Evolutionary conservation across 495 filamentous ascomycete species (phyloP).

Genomic region (Penicillium silybi): DNA sequence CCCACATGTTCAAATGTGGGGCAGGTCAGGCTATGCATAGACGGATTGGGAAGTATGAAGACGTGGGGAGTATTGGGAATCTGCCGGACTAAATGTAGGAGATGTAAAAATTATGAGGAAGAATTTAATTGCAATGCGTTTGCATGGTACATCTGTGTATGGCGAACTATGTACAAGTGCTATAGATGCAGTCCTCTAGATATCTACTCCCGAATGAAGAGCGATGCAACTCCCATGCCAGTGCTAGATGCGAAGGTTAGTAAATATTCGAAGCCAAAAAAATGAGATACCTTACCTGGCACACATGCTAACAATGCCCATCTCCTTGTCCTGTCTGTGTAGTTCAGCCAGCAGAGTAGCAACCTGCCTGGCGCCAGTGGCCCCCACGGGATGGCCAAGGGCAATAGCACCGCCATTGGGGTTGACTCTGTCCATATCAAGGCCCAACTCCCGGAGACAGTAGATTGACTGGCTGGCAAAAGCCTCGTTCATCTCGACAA

Average conservation of each 20-base stretch:
- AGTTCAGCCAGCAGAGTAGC: slow-evolving; percentile 70
- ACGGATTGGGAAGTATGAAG: neutral
- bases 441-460: slow-evolving; percentile 63
- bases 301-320: slow-evolving; percentile 74
- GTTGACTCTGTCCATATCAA: slow-evolving; percentile 79
- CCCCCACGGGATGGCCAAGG: slow-evolving; percentile 69
- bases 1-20: neutral
- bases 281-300: slow-evolving; percentile 32
- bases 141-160: neutral
- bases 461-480: slow-evolving; percentile 90
- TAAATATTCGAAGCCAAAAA: neutral
- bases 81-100: neutral
- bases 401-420: slow-evolving; percentile 73
- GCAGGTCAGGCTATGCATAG: neutral
- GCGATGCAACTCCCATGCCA: slow-evolving; percentile 72
- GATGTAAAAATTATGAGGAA: neutral
- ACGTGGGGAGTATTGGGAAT: neutral
- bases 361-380: slow-evolving; percentile 68
- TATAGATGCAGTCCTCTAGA: neutral
- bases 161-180: neutral
- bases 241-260: slow-evolving; percentile 44
- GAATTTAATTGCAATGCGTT: neutral
- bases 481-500: slow-evolving; percentile 88
- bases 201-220: slow-evolving; percentile 66
- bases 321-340: slow-evolving; percentile 64